These are phyloP conservation scores for Metschnikowia continentalis DNA, from an alignment of 805 yeast genomes.

Conservation along the genomic window DNA sequence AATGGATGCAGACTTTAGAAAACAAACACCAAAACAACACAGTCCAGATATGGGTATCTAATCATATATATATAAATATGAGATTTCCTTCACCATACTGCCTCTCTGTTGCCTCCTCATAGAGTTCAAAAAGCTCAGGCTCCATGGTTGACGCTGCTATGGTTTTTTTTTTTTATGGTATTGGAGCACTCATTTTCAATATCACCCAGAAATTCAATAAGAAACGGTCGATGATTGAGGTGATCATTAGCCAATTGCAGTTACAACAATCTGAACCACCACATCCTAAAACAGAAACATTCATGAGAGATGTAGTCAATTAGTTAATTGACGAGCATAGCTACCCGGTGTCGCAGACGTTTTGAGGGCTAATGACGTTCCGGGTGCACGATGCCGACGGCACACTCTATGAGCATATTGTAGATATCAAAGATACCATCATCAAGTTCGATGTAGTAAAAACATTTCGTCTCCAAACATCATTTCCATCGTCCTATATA, in stretches of 20 bases:
- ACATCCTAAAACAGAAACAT: slow-evolving; percentile 36
- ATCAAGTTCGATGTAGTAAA: slow-evolving; percentile 84
- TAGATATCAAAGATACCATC: slow-evolving; percentile 77
- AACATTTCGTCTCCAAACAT: too few species aligned
- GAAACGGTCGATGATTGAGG: slow-evolving; percentile 88
- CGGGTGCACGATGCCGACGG: slow-evolving; percentile 98
- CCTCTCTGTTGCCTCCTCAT: too few species aligned
- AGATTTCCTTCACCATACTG: too few species aligned
- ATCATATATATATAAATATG: too few species aligned
- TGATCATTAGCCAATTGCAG: slow-evolving; percentile 91
- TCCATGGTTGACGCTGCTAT: too few species aligned
- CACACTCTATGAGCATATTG: slow-evolving; percentile 96
- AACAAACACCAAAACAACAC: too few species aligned
- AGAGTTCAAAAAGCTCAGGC: too few species aligned
- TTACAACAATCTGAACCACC: slow-evolving; percentile 47
- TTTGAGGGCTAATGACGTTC: slow-evolving; percentile 94
- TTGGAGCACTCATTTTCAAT: slow-evolving; percentile 84
- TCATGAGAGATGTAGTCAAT: slow-evolving; percentile 43
- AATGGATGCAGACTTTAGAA: too few species aligned
- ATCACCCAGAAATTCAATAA: slow-evolving; percentile 91
- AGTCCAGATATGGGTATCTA: too few species aligned
- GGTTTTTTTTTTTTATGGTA: slow-evolving; percentile 45
- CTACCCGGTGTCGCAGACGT: slow-evolving; percentile 45
- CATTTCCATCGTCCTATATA: too few species aligned
- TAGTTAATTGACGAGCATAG: slow-evolving; percentile 40